Percentiles rank a stretch among this genome's conserved stretches.
Evolutionary conservation across 1,284 basidiomycete species (phyloP).

Genomic region (Phellinidium pouzarii): DNA sequence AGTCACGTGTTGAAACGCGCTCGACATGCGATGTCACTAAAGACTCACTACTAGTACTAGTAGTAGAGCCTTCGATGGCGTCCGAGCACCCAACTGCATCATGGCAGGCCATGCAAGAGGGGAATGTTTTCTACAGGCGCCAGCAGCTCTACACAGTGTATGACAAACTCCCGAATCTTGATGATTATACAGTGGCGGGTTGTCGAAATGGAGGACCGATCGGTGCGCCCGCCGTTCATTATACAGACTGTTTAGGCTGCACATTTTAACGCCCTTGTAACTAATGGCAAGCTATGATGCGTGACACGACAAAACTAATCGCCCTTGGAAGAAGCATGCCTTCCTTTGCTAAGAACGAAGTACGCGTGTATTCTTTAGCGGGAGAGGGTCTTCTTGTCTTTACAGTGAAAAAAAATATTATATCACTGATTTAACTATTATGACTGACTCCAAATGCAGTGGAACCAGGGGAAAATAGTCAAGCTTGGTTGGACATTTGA

Average conservation of each 20-base stretch:
- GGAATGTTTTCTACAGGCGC: constrained; percentile 70
- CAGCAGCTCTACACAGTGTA: constrained; percentile 81
- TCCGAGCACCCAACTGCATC: constrained; percentile 64
- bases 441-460: constrained; percentile 41
- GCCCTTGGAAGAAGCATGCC: constrained; percentile 60
- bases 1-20: not conserved
- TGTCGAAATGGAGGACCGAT: constrained; percentile 86
- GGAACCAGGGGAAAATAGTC: constrained; percentile 78
- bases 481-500: constrained; percentile 79
- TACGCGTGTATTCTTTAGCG: constrained; percentile 70
- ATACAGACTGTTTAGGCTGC: not conserved
- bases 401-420: constrained; percentile 56
- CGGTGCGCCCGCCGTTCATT: constrained; percentile 42
- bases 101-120: constrained; percentile 79
- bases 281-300: constrained; percentile 66
- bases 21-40: not conserved
- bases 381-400: constrained; percentile 61
- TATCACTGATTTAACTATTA: constrained; percentile 23
- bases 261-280: constrained; percentile 8
- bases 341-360: constrained; percentile 65
- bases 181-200: constrained; percentile 76
- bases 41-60: not conserved
- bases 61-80: not conserved
- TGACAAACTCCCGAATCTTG: constrained; percentile 75
- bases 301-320: constrained; percentile 79